Percentiles rank a stretch among this genome's conserved stretches.
Conservation (phyloP, 2,329 filamentous ascomycete species). For the Colletotrichum lentis region DNA sequence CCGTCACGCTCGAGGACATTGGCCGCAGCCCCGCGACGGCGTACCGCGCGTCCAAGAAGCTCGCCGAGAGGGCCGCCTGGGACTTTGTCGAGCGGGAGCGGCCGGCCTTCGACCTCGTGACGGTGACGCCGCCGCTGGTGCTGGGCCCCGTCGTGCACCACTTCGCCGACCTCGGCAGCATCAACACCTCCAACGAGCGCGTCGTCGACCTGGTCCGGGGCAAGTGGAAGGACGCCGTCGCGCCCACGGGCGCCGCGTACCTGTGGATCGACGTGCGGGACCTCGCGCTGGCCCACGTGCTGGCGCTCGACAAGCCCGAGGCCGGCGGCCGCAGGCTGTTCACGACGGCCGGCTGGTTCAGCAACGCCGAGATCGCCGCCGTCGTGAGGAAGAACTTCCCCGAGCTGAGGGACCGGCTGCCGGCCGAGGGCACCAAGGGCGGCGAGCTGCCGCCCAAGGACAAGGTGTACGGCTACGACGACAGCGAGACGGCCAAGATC, state of each 20-base stretch:
- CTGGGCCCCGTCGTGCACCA: constrained; percentile 38
- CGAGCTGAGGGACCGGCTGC: constrained; percentile 57
- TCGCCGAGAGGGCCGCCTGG: constrained; percentile 64
- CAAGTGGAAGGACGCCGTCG: constrained; percentile 56
- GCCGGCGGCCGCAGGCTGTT: constrained; percentile 62
- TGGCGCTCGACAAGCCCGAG: constrained; percentile 58
- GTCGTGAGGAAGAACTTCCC: constrained; percentile 59
- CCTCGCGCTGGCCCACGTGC: constrained; percentile 61
- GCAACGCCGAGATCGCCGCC: constrained; percentile 55
- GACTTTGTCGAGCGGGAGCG: constrained; percentile 56
- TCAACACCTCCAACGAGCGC: constrained; percentile 65
- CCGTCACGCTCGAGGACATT: constrained; percentile 57
- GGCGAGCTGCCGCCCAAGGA: constrained; percentile 52
- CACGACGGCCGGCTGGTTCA: constrained; percentile 57
- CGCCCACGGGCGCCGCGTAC: constrained; percentile 51
- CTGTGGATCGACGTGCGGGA: constrained; percentile 67
- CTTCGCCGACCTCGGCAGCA: constrained; percentile 44
- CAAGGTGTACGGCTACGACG: constrained; percentile 64
- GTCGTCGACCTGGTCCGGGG: constrained; percentile 61
- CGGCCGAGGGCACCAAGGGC: constrained; percentile 54
- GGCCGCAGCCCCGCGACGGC: constrained; percentile 51
- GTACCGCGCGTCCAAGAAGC: constrained; percentile 64
- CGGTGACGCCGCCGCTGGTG: constrained; percentile 64
- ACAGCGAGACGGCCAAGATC: constrained; percentile 64
- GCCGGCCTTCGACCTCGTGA: constrained; percentile 60